Conservation (phyloP, 257 asterid species). For the Cordia subcordata region DNA sequence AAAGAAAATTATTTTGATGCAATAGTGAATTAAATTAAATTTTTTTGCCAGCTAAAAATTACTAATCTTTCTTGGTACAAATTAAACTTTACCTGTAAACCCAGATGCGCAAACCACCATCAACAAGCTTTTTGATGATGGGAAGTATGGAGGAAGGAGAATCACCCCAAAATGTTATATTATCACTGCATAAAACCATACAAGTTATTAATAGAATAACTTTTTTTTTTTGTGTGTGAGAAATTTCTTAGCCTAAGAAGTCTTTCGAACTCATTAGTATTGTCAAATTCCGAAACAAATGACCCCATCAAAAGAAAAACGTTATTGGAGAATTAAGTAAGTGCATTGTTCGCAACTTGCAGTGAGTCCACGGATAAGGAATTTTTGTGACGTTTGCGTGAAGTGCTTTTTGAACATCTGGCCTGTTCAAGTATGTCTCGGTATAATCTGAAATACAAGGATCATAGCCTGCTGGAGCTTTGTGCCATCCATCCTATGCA, state of each 20-base stretch:
- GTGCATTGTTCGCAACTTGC: no score
- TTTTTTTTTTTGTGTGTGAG: no score
- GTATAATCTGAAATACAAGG: conserved; percentile 61
- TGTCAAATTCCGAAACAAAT: no score
- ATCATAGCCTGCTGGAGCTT: conserved; percentile 59
- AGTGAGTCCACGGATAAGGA: conserved; percentile 70
- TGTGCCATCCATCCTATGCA: conserved; percentile 38
- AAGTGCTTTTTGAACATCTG: conserved; percentile 73
- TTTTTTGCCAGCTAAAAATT: background rate
- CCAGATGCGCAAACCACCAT: conserved; percentile 59
- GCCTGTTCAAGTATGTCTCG: conserved; percentile 45
- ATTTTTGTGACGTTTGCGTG: conserved; percentile 75
- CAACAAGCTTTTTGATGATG: conserved; percentile 39
- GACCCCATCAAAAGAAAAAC: no score
- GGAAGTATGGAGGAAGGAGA: conserved; percentile 63
- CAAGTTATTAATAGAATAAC: no score
- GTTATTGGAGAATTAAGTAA: no score
- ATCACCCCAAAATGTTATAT: conserved; percentile 39
- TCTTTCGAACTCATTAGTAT: no score
- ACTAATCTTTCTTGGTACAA: no score
- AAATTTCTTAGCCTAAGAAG: no score
- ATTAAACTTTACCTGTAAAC: conserved; percentile 63
- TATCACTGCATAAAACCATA: conserved; percentile 37
- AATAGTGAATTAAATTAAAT: no score
- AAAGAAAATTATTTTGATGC: background rate